These are phyloP conservation scores for Xylariales sp. DNA, from an alignment of 2,329 filamentous ascomycete genomes.

Conservation along the genomic window DNA sequence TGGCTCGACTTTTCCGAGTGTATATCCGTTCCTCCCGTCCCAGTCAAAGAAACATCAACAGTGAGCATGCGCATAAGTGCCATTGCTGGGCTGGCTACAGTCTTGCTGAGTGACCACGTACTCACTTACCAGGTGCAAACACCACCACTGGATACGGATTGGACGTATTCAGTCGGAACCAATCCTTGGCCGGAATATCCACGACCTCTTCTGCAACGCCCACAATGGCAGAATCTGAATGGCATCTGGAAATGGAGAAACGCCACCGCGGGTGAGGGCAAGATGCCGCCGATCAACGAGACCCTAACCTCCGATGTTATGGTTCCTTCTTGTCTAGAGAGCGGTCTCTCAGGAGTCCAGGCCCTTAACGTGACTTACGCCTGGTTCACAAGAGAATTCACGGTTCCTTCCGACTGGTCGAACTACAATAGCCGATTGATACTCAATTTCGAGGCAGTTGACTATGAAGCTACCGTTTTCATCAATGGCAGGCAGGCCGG, in stretches of 20 bases:
- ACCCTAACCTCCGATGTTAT: conserved; percentile 34
- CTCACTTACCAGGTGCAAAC: conserved; percentile 21
- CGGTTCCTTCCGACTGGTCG: conserved; percentile 41
- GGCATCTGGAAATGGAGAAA: conserved; percentile 53
- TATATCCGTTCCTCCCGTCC: too few species aligned
- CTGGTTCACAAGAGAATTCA: conserved; percentile 49
- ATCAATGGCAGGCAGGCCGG: conserved; percentile 50
- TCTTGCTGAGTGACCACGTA: conserved; percentile 11
- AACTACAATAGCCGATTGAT: conserved; percentile 34
- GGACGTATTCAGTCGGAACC: conserved; percentile 48
- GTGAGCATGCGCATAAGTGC: neutral
- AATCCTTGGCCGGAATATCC: conserved; percentile 55
- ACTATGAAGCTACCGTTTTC: conserved; percentile 54
- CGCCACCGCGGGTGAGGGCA: conserved; percentile 19
- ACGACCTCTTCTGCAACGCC: conserved; percentile 49
- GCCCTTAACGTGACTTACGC: conserved; percentile 35
- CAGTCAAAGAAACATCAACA: neutral
- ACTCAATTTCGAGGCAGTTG: conserved; percentile 55
- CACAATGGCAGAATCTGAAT: conserved; percentile 52
- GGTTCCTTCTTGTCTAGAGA: conserved; percentile 40
- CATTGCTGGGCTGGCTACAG: neutral
- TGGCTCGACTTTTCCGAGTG: too few species aligned
- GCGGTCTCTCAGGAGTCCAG: conserved; percentile 45
- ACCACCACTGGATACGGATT: conserved; percentile 43
- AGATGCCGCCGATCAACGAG: conserved; percentile 16